phyloP scores from a whole-genome alignment of 2,329 filamentous ascomycete genomes.

The Leptoxyphium fumago region DNA sequence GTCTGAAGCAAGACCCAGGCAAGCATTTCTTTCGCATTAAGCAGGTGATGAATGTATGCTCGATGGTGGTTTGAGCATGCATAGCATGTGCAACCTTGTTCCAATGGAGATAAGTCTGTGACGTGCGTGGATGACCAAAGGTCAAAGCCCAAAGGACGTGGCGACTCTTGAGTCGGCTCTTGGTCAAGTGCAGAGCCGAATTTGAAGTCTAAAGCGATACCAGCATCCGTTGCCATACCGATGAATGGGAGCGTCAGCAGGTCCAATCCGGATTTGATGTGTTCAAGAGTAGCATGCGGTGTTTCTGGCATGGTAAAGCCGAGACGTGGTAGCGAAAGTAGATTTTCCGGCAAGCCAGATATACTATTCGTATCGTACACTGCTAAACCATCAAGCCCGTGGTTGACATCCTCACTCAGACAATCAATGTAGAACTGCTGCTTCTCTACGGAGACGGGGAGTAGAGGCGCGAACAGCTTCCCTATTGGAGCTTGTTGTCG shows the following conservation, averaged over 20 bases:
- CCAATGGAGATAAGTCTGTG: conserved; percentile 47
- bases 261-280: conserved; percentile 65
- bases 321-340: conserved; percentile 55
- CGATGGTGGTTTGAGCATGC: conserved; percentile 70
- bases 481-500: conserved; percentile 15
- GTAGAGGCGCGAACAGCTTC: conserved; percentile 49
- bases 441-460: conserved; percentile 58
- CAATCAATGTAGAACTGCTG: conserved; percentile 71
- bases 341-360: conserved; percentile 45
- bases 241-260: conserved; percentile 66
- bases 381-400: conserved; percentile 52
- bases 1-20: conserved; percentile 86
- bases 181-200: conserved; percentile 40
- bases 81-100: conserved; percentile 58
- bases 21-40: conserved; percentile 88
- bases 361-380: conserved; percentile 63
- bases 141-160: conserved; percentile 52
- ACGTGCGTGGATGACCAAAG: conserved; percentile 56
- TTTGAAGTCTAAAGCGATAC: conserved; percentile 65
- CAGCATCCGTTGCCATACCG: conserved; percentile 60
- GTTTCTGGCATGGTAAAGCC: conserved; percentile 54
- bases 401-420: conserved; percentile 48
- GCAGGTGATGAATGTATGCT: conserved; percentile 76
- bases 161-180: conserved; percentile 8
- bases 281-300: conserved; percentile 64